These are phyloP conservation scores for Phylloporus sp. DNA, from an alignment of 768 basidiomycete species.

Conservation along the genomic window DNA sequence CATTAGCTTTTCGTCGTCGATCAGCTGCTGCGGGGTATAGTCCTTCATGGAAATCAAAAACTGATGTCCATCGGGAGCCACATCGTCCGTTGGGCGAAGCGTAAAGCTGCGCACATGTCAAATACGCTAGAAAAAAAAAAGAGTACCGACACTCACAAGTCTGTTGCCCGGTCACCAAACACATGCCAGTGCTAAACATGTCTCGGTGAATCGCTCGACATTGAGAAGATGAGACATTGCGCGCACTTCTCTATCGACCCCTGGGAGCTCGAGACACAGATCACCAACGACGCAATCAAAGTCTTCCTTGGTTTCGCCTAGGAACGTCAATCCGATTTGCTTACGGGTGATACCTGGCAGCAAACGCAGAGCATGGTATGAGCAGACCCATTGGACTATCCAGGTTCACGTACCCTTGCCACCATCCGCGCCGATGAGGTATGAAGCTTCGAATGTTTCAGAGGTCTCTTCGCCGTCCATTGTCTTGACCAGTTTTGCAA, in stretches of 20 bases:
- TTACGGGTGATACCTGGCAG: conserved; percentile 34
- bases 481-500: conserved; percentile 32
- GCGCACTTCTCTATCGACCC: conserved; percentile 25
- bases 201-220: background rate
- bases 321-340: conserved; percentile 37
- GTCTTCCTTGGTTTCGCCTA: conserved; percentile 35
- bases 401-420: conserved; percentile 25
- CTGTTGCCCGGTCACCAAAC: conserved; percentile 6
- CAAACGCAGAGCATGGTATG: background rate
- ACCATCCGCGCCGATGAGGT: conserved; percentile 41
- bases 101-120: background rate
- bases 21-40: conserved; percentile 13
- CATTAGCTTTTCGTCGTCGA: conserved; percentile 23
- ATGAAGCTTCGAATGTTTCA: conserved; percentile 30
- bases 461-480: conserved; percentile 18
- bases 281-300: conserved; percentile 33
- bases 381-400: background rate
- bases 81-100: conserved; percentile 15
- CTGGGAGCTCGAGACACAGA: conserved; percentile 29
- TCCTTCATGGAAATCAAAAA: conserved; percentile 3
- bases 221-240: background rate
- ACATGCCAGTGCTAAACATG: conserved; percentile 21
- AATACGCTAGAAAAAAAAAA: background rate
- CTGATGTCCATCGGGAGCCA: conserved; percentile 21
- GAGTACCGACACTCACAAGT: conserved; percentile 1